phyloP scores from a whole-genome alignment of 2,329 filamentous ascomycete genomes.

The Aureobasidium leucospermi region DNA sequence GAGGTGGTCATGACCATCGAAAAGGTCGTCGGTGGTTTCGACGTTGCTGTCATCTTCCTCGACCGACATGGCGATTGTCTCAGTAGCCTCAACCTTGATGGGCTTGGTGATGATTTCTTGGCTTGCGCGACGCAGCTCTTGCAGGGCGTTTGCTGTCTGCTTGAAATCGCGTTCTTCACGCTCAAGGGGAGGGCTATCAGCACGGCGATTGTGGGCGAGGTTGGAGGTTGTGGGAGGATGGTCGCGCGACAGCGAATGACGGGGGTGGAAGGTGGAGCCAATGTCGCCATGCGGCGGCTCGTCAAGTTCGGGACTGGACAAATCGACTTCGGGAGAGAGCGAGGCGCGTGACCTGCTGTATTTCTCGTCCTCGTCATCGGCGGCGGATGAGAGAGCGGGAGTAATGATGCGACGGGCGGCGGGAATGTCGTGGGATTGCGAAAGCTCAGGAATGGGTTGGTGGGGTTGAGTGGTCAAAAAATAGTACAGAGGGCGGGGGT shows the following conservation, averaged over 20 bases:
- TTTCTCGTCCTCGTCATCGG: slow-evolving; percentile 62
- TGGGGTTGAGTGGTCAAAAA: slow-evolving; percentile 85
- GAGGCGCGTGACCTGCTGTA: slow-evolving; percentile 59
- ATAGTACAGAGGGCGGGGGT: slow-evolving; percentile 93
- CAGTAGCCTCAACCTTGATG: slow-evolving; percentile 27
- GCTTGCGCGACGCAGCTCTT: slow-evolving; percentile 39
- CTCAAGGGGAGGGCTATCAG: slow-evolving; percentile 82
- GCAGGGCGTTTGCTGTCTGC: slow-evolving; percentile 82
- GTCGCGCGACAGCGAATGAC: slow-evolving; percentile 30
- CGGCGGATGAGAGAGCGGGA: slow-evolving; percentile 74
- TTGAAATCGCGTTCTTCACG: slow-evolving; percentile 96
- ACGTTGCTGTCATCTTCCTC: slow-evolving; percentile 42
- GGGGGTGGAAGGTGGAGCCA: slow-evolving; percentile 54
- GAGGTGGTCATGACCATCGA: slow-evolving; percentile 37
- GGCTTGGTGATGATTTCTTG: slow-evolving; percentile 27
- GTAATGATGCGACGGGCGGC: slow-evolving; percentile 61
- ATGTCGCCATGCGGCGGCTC: slow-evolving; percentile 50
- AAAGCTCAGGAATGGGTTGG: slow-evolving; percentile 66
- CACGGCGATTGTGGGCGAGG: slow-evolving; percentile 56
- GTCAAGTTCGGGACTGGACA: slow-evolving; percentile 78
- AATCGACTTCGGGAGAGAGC: slow-evolving; percentile 85
- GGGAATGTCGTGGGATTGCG: slow-evolving; percentile 22
- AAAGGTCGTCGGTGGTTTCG: slow-evolving; percentile 43
- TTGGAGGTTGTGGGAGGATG: slow-evolving; percentile 34
- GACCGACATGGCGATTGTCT: slow-evolving; percentile 28